Evolutionary conservation across 495 filamentous ascomycete species (phyloP).

Genomic region (Talaromyces borbonicus): DNA sequence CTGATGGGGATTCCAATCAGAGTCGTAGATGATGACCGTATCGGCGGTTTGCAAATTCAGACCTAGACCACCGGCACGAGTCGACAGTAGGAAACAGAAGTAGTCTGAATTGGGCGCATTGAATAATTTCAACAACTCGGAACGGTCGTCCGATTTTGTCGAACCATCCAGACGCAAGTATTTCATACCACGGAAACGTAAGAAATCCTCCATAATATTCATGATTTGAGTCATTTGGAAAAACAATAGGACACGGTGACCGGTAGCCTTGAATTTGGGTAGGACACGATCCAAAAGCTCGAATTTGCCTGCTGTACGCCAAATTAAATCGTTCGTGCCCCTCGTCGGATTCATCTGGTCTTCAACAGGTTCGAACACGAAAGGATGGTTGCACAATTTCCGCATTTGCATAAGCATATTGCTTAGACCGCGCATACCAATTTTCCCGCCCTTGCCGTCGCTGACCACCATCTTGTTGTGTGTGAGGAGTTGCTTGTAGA

Average conservation of each 20-base stretch:
- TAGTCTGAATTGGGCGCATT: conserved; percentile 84
- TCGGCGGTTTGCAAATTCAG: conserved; percentile 95
- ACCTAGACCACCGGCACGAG: conserved; percentile 94
- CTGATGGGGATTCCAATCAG: conserved; percentile 99
- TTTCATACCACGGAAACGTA: conserved; percentile 67
- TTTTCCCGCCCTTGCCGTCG: conserved; percentile 93
- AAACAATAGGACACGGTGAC: conserved; percentile 96
- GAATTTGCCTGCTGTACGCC: conserved; percentile 96
- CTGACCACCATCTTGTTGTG: conserved; percentile 89
- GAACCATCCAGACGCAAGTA: conserved; percentile 93
- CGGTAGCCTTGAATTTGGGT: conserved; percentile 81
- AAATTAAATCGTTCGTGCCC: conserved; percentile 81
- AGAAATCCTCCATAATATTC: conserved; percentile 99
- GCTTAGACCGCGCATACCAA: conserved; percentile 86
- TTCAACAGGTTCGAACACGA: conserved; percentile 95
- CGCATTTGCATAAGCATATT: conserved; percentile 99
- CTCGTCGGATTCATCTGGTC: conserved; percentile 92
- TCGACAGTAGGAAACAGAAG: conserved; percentile 98
- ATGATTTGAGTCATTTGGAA: conserved; percentile 99
- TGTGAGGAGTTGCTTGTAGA: conserved; percentile 94
- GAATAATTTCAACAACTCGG: conserved; percentile 77
- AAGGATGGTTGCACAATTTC: conserved; percentile 98
- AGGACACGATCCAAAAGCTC: conserved; percentile 87
- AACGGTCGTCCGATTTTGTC: conserved; percentile 95
- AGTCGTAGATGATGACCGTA: conserved; percentile 98